A percentile compares a stretch with the other conserved stretches of the same genome.
phyloP scores from a whole-genome alignment of 352 stramenopile species.

The Globisporangium perplexum region DNA sequence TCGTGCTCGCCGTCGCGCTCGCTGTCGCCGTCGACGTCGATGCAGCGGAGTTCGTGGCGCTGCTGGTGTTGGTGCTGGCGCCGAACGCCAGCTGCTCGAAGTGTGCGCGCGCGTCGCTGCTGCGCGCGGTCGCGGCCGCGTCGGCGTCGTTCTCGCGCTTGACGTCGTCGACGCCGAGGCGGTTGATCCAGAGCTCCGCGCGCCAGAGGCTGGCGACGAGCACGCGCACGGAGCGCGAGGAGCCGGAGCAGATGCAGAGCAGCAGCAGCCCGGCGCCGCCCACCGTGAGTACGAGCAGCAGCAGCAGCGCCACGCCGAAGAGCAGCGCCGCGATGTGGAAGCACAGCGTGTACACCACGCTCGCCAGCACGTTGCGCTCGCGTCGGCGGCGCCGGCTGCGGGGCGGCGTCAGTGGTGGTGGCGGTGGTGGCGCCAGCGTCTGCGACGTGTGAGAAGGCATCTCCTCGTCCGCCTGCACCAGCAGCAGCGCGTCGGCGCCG shows the following conservation, averaged over 20 bases:
- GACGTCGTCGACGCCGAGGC: constrained; percentile 13
- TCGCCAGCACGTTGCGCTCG: constrained; percentile 24
- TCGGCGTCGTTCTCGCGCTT: constrained; percentile 8
- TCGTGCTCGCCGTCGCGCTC: not conserved
- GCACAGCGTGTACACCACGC: constrained; percentile 31
- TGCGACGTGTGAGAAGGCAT: not conserved
- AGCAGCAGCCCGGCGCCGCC: constrained; percentile 33
- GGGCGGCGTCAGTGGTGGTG: too few relatives aligned
- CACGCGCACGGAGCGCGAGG: constrained; percentile 27
- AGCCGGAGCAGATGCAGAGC: constrained; percentile 34
- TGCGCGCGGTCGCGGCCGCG: constrained; percentile 8
- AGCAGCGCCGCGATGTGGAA: constrained; percentile 51
- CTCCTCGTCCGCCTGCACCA: not conserved
- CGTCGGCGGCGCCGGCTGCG: not conserved
- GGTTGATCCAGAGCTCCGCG: constrained; percentile 49
- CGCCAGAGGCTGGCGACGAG: constrained; percentile 55
- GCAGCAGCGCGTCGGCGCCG: not conserved
- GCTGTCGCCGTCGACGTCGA: not conserved
- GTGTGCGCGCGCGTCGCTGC: constrained; percentile 5
- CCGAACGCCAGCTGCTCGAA: constrained; percentile 8
- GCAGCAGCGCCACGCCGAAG: constrained; percentile 30
- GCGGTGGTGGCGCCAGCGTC: not conserved
- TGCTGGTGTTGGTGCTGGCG: not conserved
- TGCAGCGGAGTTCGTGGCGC: not conserved
- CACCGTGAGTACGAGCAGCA: constrained; percentile 32